Evolutionary conservation across 164 flowering plant species (phyloP).

Genomic region (Aristolochia contorta): DNA sequence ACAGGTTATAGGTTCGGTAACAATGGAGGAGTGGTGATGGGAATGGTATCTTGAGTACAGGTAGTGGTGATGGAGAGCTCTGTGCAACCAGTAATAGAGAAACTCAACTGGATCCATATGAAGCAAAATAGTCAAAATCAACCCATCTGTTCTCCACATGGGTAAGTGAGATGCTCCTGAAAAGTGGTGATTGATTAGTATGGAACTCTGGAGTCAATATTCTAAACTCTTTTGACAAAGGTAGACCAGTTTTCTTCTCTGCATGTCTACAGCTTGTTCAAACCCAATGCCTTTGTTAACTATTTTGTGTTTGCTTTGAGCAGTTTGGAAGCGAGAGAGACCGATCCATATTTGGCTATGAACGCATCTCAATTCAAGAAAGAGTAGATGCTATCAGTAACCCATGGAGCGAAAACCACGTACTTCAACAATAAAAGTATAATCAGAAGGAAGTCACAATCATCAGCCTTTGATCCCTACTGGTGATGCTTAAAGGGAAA

Average conservation of each 20-base stretch:
- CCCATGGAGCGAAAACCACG: conserved; percentile 7
- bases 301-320: conserved; percentile 15
- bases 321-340: conserved; percentile 14
- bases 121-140: conserved; percentile 12
- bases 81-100: conserved; percentile 45
- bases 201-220: conserved; percentile 1
- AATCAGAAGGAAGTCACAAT: no score
- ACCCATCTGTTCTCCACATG: conserved; percentile 35
- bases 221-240: no score
- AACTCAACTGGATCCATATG: conserved; percentile 24
- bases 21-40: conserved; percentile 34
- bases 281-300: conserved; percentile 26
- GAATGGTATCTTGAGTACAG: conserved; percentile 15
- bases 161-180: conserved; percentile 17
- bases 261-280: conserved; percentile 42
- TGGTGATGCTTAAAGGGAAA: no score
- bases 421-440: no score
- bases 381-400: conserved; percentile 1
- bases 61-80: conserved; percentile 45
- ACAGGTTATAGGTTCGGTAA: conserved; percentile 38
- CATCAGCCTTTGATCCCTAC: no score
- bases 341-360: conserved; percentile 14
- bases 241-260: conserved; percentile 30
- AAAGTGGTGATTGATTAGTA: neutral
- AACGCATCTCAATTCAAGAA: conserved; percentile 4